Conservation (phyloP, 805 yeast species). For the Sugiyamaella americana region DNA sequence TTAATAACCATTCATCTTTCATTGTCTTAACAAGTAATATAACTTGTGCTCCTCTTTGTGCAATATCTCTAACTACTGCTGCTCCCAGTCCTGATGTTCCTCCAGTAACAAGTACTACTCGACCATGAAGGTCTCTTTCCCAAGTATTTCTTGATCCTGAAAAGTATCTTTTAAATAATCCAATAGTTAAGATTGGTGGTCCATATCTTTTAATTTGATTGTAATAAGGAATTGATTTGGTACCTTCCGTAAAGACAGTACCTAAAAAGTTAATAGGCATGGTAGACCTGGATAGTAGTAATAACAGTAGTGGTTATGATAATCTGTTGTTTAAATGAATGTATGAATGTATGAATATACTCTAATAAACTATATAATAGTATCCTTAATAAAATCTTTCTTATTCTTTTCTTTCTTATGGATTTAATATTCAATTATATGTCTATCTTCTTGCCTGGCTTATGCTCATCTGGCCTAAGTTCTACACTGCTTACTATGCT, state of each 20-base stretch:
- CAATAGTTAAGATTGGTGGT: conserved; percentile 46
- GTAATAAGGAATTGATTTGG: conserved; percentile 73
- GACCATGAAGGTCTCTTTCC: conserved; percentile 90
- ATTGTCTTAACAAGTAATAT: conserved; percentile 61
- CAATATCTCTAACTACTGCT: conserved; percentile 64
- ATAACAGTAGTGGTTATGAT: too few species aligned
- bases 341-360: too few species aligned
- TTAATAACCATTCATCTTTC: conserved; percentile 69
- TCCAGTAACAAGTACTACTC: conserved; percentile 60
- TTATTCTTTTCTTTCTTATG: too few species aligned
- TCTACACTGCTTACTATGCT: too few species aligned
- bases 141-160: conserved; percentile 80
- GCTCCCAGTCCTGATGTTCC: conserved; percentile 93
- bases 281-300: too few species aligned
- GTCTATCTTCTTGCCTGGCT: too few species aligned
- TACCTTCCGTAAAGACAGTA: conserved; percentile 64
- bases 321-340: too few species aligned
- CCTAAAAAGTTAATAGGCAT: conserved; percentile 87
- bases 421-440: too few species aligned
- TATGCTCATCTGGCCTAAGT: too few species aligned
- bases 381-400: too few species aligned
- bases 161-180: conserved; percentile 61
- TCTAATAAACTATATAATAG: too few species aligned
- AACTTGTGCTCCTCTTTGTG: conserved; percentile 78
- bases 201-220: conserved; percentile 47